Conservation (phyloP, 495 filamentous ascomycete genomes). For the Acidiella bohemica region DNA sequence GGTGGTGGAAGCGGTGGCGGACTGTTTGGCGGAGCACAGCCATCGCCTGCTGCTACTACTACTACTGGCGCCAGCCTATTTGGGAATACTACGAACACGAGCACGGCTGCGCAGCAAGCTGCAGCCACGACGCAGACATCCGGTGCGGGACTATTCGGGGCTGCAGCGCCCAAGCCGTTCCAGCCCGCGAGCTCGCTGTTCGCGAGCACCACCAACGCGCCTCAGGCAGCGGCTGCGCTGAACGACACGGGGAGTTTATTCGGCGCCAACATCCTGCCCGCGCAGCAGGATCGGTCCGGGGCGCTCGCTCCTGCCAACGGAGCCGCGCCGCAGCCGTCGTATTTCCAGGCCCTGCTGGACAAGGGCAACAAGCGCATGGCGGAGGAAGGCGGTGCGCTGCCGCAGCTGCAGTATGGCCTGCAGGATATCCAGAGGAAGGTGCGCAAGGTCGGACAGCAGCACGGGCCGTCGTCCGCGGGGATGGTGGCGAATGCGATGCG, state of each 20-base stretch:
- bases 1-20: neutral
- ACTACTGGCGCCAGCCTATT: neutral
- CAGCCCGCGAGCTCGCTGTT: constrained; percentile 6
- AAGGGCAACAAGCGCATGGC: constrained; percentile 49
- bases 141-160: neutral
- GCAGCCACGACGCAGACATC: neutral
- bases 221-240: neutral
- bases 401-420: constrained; percentile 66
- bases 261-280: constrained; percentile 7
- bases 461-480: constrained; percentile 34
- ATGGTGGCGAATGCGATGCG: constrained; percentile 43
- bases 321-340: constrained; percentile 37
- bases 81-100: constrained; percentile 3
- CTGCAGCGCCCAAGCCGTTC: neutral
- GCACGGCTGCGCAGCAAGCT: neutral
- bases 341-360: constrained; percentile 78
- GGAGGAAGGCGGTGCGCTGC: constrained; percentile 40
- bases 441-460: constrained; percentile 57
- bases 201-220: neutral
- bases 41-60: neutral
- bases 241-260: constrained; percentile 5
- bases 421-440: constrained; percentile 78
- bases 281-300: constrained; percentile 5
- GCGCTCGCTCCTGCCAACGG: too few relatives aligned
- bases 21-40: neutral